Conservation (phyloP, 2,329 filamentous ascomycete species). For the Colletotrichum lini region DNA sequence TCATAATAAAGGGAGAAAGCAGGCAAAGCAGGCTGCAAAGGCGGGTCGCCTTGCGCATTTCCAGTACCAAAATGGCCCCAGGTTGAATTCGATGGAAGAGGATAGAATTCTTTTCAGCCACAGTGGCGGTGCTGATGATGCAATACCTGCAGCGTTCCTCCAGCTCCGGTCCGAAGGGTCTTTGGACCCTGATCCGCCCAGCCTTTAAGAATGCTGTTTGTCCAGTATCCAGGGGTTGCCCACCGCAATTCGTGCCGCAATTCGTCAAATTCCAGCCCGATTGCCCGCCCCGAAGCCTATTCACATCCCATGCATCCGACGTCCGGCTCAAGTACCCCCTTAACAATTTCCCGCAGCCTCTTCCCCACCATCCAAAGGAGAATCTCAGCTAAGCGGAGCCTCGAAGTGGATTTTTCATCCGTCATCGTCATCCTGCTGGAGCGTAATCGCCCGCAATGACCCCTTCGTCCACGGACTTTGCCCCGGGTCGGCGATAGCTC, state of each 20-base stretch:
- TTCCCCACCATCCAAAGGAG: slow-evolving; percentile 9
- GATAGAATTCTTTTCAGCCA: slow-evolving; percentile 44
- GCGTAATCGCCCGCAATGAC: background rate
- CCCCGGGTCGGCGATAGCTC: slow-evolving; percentile 5
- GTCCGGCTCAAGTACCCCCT: slow-evolving; percentile 9
- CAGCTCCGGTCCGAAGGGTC: slow-evolving; percentile 33
- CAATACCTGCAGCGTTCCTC: slow-evolving; percentile 30
- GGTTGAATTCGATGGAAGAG: slow-evolving; percentile 43
- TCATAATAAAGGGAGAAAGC: slow-evolving; percentile 42
- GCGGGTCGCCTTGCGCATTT: slow-evolving; percentile 43
- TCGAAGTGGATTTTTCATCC: slow-evolving; percentile 29
- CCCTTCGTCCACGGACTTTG: slow-evolving; percentile 6
- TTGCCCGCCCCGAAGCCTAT: slow-evolving; percentile 26
- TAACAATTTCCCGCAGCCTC: slow-evolving; percentile 32
- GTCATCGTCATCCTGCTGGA: slow-evolving; percentile 24
- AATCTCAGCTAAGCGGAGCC: slow-evolving; percentile 33
- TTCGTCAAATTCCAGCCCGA: slow-evolving; percentile 10
- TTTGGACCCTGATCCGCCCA: slow-evolving; percentile 32
- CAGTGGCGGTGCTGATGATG: slow-evolving; percentile 44
- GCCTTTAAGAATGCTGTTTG: slow-evolving; percentile 8
- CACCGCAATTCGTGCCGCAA: slow-evolving; percentile 3
- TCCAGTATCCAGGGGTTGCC: slow-evolving; percentile 13
- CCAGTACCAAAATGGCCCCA: slow-evolving; percentile 35
- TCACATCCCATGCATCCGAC: slow-evolving; percentile 5
- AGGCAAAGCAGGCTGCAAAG: slow-evolving; percentile 34